These are phyloP conservation scores for Domatiomyces catenatus DNA, from an alignment of 2,329 filamentous ascomycete species.

Conservation along the genomic window DNA sequence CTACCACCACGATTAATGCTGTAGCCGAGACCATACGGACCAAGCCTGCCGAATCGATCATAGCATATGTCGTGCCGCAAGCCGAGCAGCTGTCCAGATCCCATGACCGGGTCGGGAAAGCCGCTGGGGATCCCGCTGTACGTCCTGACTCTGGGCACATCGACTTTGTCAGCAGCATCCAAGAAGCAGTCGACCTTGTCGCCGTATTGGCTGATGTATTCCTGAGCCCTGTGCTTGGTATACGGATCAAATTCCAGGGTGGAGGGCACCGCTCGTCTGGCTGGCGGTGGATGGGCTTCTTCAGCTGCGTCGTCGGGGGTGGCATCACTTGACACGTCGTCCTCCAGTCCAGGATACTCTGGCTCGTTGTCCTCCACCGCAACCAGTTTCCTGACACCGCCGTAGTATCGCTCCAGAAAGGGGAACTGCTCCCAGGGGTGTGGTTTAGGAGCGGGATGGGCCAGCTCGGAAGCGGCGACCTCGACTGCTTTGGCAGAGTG, in stretches of 20 bases:
- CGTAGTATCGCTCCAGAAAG: slow-evolving; percentile 79
- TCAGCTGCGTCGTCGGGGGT: slow-evolving; percentile 5
- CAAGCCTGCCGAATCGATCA: slow-evolving; percentile 74
- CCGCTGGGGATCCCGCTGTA: slow-evolving; percentile 66
- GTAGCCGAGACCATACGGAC: slow-evolving; percentile 83
- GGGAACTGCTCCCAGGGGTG: slow-evolving; percentile 77
- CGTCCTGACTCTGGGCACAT: slow-evolving; percentile 54
- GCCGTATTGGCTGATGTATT: slow-evolving; percentile 42
- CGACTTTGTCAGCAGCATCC: slow-evolving; percentile 48
- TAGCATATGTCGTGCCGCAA: slow-evolving; percentile 80
- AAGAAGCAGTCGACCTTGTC: slow-evolving; percentile 63
- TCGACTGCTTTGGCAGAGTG: slow-evolving; percentile 49
- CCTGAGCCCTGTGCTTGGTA: slow-evolving; percentile 43
- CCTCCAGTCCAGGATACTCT: slow-evolving; percentile 56
- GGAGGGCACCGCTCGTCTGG: slow-evolving; percentile 14
- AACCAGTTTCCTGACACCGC: slow-evolving; percentile 61
- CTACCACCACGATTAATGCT: slow-evolving; percentile 61
- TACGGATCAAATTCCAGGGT: slow-evolving; percentile 54
- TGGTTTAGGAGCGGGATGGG: slow-evolving; percentile 22
- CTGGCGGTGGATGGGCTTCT: slow-evolving; percentile 19
- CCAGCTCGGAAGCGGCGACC: slow-evolving; percentile 24
- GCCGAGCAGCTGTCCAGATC: slow-evolving; percentile 69
- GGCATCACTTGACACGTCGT: slow-evolving; percentile 32
- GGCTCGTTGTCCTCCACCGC: slow-evolving; percentile 51
- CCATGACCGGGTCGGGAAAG: slow-evolving; percentile 70